Evolutionary conservation across 2,329 filamentous ascomycete genomes (phyloP), one percentile per base, ranked within the genome.

Genomic region (Penicillium capsulatum): DNA sequence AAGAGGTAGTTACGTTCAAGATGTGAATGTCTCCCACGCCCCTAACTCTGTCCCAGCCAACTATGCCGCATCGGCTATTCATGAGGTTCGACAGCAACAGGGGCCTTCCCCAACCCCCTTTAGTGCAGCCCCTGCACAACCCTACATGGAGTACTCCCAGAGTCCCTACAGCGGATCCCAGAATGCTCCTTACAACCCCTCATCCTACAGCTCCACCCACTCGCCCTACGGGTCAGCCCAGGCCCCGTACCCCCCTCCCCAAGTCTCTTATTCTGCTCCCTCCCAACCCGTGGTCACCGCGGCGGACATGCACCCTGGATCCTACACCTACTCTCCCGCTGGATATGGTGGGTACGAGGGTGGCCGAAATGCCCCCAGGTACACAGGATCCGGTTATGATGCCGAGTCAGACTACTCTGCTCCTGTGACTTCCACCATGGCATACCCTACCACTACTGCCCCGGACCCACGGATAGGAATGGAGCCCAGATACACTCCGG

Each of bases 401-500:
- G 53, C 63, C 41, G 64, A 68, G 32, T 44, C 58, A 44, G 66
- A 69, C 24, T 68, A 67, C 50, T 60, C 65, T 22, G 19, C 19
- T 46, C 61, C 63, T 30, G 62, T 62, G 40, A 63, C 65, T 30
- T 59, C 65, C 39, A 62, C 63, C 51, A 67, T 66, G 47, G 50
- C 57, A 34, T 68, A 68, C 50, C 63, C 66, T 45, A 44, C 65
- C 37, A 66, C 60, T 35, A 61, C 63, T 50, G 62, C 63, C 53
- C 55, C 65, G 45, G 66, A 68, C 42, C 57, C 63, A 34, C 64
- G 66, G 59, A 64, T 66, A 59, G 59, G 57, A 61, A 64, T 67
- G 58, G 66, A 68, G 40, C 54, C 63, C 40, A 67, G 66, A 62
- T 69, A 67, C 50, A 64, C 65, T 42, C 60, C 64, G 49, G 66